phyloP scores from a whole-genome alignment of 768 basidiomycete genomes.

The Plicaturopsis crispa region DNA sequence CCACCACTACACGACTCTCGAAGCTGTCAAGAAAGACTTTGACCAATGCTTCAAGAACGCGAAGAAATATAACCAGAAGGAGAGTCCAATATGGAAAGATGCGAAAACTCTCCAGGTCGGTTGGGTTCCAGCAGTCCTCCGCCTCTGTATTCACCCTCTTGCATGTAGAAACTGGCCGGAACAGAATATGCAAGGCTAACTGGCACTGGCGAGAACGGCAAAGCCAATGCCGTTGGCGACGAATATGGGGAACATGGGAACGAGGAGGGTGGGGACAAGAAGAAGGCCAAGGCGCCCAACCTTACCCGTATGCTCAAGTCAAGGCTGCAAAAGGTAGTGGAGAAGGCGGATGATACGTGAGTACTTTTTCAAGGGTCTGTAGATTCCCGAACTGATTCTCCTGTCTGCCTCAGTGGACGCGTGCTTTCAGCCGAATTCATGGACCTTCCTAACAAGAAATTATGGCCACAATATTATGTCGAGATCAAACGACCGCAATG shows the following conservation, averaged over 20 bases:
- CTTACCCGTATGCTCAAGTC: conserved; percentile 60
- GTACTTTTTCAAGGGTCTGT: too few relatives aligned
- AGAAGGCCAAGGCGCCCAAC: conserved; percentile 48
- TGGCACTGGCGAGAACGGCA: conserved; percentile 32
- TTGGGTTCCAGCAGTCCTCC: conserved; percentile 8
- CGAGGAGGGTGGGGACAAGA: conserved; percentile 35
- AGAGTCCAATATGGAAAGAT: conserved; percentile 72
- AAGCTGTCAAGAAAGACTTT: conserved; percentile 62
- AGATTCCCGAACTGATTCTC: too few relatives aligned
- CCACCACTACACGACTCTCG: conserved; percentile 51
- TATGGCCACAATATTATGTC: conserved; percentile 76
- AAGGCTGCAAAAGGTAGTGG: conserved; percentile 64
- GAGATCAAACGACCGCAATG: conserved; percentile 74
- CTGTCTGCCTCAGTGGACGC: conserved; percentile 48
- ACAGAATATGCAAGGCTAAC: conserved; percentile 40
- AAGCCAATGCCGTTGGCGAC: conserved; percentile 23
- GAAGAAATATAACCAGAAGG: conserved; percentile 74
- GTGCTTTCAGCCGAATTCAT: conserved; percentile 70
- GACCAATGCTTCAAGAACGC: conserved; percentile 78
- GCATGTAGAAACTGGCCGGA: conserved; percentile 35
- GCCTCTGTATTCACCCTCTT: not conserved
- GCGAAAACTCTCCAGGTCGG: conserved; percentile 77
- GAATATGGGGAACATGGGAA: conserved; percentile 29
- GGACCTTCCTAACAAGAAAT: conserved; percentile 74
- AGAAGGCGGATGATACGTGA: conserved; percentile 65